Evolutionary conservation across 768 basidiomycete genomes (phyloP).

Genomic region (Tricholoma matsutake): DNA sequence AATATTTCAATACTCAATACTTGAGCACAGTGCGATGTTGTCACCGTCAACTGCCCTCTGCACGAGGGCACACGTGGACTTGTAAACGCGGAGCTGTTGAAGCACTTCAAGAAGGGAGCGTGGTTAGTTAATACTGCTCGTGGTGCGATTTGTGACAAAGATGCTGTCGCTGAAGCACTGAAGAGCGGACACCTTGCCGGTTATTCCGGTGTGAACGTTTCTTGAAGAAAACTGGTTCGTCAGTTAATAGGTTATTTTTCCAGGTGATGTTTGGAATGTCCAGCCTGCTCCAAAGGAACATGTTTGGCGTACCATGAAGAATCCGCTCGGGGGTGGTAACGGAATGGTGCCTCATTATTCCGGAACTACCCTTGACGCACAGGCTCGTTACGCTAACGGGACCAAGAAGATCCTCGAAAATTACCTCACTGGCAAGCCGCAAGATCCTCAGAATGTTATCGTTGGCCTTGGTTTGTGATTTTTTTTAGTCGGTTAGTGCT

Average conservation of each 20-base stretch:
- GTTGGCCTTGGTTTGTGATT: constrained; percentile 56
- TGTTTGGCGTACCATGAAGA: constrained; percentile 80
- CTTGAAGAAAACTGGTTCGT: not conserved
- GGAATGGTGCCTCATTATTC: constrained; percentile 89
- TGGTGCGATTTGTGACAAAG: constrained; percentile 86
- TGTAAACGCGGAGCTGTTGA: constrained; percentile 77
- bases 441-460: constrained; percentile 81
- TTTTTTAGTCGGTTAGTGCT: not conserved
- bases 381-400: constrained; percentile 79
- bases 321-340: constrained; percentile 81
- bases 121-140: constrained; percentile 94
- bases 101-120: constrained; percentile 88
- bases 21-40: constrained; percentile 57
- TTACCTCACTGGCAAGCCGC: constrained; percentile 59
- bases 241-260: not conserved
- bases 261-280: constrained; percentile 79
- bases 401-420: constrained; percentile 68
- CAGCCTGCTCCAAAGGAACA: constrained; percentile 88
- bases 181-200: constrained; percentile 73
- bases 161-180: constrained; percentile 75
- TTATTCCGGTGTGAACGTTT: constrained; percentile 34
- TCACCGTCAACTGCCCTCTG: constrained; percentile 86
- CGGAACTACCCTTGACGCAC: constrained; percentile 88
- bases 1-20: not conserved
- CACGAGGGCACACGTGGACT: constrained; percentile 83